phyloP scores from a whole-genome alignment of 2,329 filamentous ascomycete genomes.

The Penicillium capsulatum region DNA sequence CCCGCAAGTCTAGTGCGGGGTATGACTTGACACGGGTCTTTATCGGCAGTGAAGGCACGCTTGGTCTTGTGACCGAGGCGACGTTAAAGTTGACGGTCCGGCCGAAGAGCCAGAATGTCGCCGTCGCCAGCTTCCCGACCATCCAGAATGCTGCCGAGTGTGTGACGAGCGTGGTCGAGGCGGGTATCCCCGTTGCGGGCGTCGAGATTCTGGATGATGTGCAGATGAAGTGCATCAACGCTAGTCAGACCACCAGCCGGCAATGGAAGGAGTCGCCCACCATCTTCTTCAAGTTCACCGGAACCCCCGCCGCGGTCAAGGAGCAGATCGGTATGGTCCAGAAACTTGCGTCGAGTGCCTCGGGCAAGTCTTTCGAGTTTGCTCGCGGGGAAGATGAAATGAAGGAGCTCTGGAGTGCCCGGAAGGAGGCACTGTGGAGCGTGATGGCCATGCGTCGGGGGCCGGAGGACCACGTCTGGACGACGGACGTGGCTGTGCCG shows the following conservation, averaged over 20 bases:
- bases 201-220: conserved; percentile 89
- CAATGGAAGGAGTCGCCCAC: conserved; percentile 67
- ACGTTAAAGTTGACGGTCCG: conserved; percentile 80
- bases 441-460: conserved; percentile 62
- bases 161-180: conserved; percentile 72
- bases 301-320: conserved; percentile 59
- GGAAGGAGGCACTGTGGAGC: conserved; percentile 71
- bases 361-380: conserved; percentile 62
- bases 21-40: conserved; percentile 89
- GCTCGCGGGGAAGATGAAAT: conserved; percentile 62
- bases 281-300: conserved; percentile 71
- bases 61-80: conserved; percentile 87
- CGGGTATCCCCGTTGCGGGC: conserved; percentile 81
- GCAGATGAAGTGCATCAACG: conserved; percentile 72
- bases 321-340: conserved; percentile 60
- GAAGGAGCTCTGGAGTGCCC: conserved; percentile 67
- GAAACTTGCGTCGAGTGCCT: conserved; percentile 53
- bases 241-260: conserved; percentile 43
- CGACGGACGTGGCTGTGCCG: conserved; percentile 75
- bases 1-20: conserved; percentile 83
- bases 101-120: conserved; percentile 74
- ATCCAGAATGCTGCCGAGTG: conserved; percentile 72
- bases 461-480: conserved; percentile 64
- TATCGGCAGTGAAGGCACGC: conserved; percentile 85
- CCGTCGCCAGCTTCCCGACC: conserved; percentile 63